Percentiles rank a stretch among this genome's conserved stretches.
Evolutionary conservation across 805 yeast species (phyloP).

Genomic region (Zygoascus bituminiphila): DNA sequence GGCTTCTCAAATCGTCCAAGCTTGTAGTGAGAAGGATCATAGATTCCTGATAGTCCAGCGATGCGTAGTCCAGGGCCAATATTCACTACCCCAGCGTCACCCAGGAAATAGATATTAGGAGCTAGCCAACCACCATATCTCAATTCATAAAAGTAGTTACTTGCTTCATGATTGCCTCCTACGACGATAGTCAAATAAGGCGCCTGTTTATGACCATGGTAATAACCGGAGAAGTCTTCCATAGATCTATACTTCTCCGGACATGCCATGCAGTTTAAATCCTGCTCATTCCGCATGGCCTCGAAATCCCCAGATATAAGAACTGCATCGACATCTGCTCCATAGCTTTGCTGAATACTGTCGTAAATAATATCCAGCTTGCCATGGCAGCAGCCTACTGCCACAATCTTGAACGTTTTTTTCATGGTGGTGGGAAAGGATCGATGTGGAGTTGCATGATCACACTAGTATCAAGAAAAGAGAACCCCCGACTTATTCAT

Average conservation of each 20-base stretch:
- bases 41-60: conserved; percentile 82
- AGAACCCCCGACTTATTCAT: too few relatives aligned
- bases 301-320: conserved; percentile 91
- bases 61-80: conserved; percentile 61
- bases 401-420: conserved; percentile 41
- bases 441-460: neutral
- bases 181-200: conserved; percentile 75
- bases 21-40: conserved; percentile 43
- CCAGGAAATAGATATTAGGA: conserved; percentile 76
- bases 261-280: conserved; percentile 61
- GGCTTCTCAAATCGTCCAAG: conserved; percentile 34
- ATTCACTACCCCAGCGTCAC: conserved; percentile 67
- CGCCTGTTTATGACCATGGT: conserved; percentile 49
- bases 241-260: conserved; percentile 67
- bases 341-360: conserved; percentile 17
- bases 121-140: conserved; percentile 91
- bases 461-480: neutral
- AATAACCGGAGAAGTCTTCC: conserved; percentile 78
- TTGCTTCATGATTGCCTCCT: conserved; percentile 95
- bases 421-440: neutral
- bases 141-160: conserved; percentile 63
- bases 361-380: conserved; percentile 53
- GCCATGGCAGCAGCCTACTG: conserved; percentile 92
- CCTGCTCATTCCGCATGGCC: conserved; percentile 56
- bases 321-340: conserved; percentile 43